Conservation (phyloP, 2,329 filamentous ascomycete species). For the Colletotrichum incanum region DNA sequence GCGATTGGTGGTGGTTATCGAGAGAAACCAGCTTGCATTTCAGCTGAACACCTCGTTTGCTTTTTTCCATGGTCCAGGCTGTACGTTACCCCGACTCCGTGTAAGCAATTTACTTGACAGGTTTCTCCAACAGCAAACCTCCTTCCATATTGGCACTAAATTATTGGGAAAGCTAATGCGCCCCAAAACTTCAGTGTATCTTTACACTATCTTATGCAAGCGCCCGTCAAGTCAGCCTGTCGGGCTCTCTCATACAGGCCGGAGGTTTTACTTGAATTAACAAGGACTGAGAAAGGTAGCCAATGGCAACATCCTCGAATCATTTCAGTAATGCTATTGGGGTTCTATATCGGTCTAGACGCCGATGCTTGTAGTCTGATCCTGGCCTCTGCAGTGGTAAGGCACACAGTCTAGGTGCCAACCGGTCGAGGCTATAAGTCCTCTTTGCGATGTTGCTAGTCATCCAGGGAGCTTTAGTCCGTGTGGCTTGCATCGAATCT, state of each 20-base stretch:
- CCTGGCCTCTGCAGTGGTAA: background rate
- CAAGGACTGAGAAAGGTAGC: background rate
- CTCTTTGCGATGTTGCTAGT: background rate
- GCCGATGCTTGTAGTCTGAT: background rate
- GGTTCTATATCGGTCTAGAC: background rate
- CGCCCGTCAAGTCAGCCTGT: background rate
- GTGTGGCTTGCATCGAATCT: background rate
- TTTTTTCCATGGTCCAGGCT: conserved; percentile 14
- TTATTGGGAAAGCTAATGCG: conserved; percentile 19
- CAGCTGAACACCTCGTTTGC: conserved; percentile 31
- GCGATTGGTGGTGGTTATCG: conserved; percentile 22
- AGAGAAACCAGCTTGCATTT: conserved; percentile 9
- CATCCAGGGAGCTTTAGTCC: background rate
- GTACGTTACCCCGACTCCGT: conserved; percentile 27
- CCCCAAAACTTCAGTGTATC: background rate
- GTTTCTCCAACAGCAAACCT: background rate
- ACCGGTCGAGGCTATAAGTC: too few species aligned
- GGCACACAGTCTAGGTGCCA: background rate
- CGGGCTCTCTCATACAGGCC: background rate
- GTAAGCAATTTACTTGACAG: conserved; percentile 8
- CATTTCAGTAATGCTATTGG: background rate
- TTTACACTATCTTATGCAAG: conserved; percentile 2
- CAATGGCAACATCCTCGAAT: conserved; percentile 1
- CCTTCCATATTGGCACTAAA: conserved; percentile 15
- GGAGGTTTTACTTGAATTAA: background rate